Evolutionary conservation across 495 filamentous ascomycete genomes (phyloP), one percentile per base, ranked within the genome.

Genomic region (Polyplosphaeria fusca): DNA sequence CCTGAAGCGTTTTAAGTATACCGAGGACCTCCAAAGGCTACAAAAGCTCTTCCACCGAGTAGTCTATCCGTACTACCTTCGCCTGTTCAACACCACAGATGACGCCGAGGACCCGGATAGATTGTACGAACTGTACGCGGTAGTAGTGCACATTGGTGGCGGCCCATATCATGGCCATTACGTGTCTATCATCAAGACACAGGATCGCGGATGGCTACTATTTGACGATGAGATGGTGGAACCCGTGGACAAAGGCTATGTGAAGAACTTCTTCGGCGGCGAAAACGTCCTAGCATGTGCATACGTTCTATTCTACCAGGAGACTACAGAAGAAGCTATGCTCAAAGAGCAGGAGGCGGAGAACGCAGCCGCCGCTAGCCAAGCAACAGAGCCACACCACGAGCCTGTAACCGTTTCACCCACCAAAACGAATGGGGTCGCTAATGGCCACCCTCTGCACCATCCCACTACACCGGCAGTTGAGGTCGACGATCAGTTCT

Each of bases 161-260:
- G 94, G 93, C 4, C 93, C 93, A 0, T 96, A 96, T 65, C 94
- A 97, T 64, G 93, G 93, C 11, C 93, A 98, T 66, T 98, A 98
- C 61, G 91, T 98, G 28, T 86, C 91, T 7, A 91, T 98, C 26
- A 93, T 98, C 76, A 98, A 98, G 70, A 98, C 93, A 1, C 83
- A 95, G 67, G 92, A 97, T 67, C 82, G 88, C 19, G 93, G 93
- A 23, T 98, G 93, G 93, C 69, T 98, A 49, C 74, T 98, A 3
- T 98, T 98, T 60, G 93, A 98, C 63, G 93, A 98, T 69, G 93
- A 98, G 74, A 86, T 97, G 80, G 93, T 98, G 12, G 93, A 97
- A 67, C 93, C 94, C 0, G 93, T 98, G 4, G 90, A 96, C 67
- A 96, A 96, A 68, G 85, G 84, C 65, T 98, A 93, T 67, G 94